Base-by-base conservation (phyloP, 352 stramenopile genomes). In the Globisporangium sylvaticum region DNA sequence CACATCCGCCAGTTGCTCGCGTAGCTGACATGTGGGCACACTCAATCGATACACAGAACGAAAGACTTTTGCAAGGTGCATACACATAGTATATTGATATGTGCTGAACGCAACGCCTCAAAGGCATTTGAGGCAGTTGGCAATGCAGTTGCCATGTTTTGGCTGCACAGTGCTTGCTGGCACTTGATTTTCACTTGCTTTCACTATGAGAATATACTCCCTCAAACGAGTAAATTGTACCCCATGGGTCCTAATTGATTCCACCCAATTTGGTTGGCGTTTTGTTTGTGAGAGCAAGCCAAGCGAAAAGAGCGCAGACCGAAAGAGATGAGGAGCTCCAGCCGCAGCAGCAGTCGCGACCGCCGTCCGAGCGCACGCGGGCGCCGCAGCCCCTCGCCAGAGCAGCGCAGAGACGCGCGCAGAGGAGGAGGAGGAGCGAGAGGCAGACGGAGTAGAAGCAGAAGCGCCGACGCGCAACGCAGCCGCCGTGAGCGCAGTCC, bases 1-100 rank as follows among this genome's bases (percentile, higher is more conserved):
- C 54, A 66, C 39, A 67, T 95, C 24, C 85, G 84, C 46, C 34
- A 54, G 27, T 25, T 70, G n/a, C 65, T 70, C 20, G 65, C 34
- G 24, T 27, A 34, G 65, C 6, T n/a, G 39, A 22, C 5, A 9
- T 4, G 15, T 48, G 39, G 22, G 22, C 18, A n/a, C 4, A n/a
- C n/a, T n/a, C 39, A 48, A 9, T 3, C 18, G 39, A 48, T 22
- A 48, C n/a, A 48, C n/a, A n/a, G 39, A 48, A 48, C 39, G 39
- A 48, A 18, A 48, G 39, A 9, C 22, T 48, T 48, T 46, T 22
- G 15, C 39, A 48, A 44, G 18, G 37, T 44, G 20, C 37, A 44
- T 44, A 18, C 37, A 44, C 37, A 12, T 44, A 44, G 37, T 6
- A 44, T 44, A 18, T 44, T 44, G 37, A 20, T 44, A 20, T 44